Evolutionary conservation across 306 rosid genomes (phyloP).

Genomic region (Rubus idaeus): DNA sequence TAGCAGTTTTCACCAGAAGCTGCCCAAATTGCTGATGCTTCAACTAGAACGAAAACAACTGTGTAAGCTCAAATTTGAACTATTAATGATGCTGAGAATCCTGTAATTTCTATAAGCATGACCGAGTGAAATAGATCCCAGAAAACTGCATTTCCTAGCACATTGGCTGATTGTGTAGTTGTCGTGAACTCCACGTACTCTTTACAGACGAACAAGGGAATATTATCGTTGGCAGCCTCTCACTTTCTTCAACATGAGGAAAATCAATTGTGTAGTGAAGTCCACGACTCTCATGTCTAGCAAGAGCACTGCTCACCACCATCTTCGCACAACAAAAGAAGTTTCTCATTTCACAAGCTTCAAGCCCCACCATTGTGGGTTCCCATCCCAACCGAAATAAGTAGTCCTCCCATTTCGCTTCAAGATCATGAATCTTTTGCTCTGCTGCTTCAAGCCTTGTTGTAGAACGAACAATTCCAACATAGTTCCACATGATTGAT

Average conservation of each 20-base stretch:
- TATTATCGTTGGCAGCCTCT: constrained; percentile 90
- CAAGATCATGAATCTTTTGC: constrained; percentile 57
- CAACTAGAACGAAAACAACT: neutral
- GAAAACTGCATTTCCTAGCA: constrained; percentile 16
- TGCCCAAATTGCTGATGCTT: constrained; percentile 6
- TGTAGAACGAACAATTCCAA: constrained; percentile 86
- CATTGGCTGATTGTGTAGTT: constrained; percentile 67
- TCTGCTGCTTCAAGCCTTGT: constrained; percentile 70
- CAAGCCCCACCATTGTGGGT: constrained; percentile 74
- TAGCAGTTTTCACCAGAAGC: constrained; percentile 10
- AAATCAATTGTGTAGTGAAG: constrained; percentile 86
- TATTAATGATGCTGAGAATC: neutral
- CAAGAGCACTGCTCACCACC: constrained; percentile 85
- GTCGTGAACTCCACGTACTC: constrained; percentile 77
- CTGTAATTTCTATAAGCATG: neutral
- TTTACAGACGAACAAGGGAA: constrained; percentile 62
- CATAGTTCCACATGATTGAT: constrained; percentile 75
- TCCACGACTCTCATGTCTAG: constrained; percentile 92
- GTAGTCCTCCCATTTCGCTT: constrained; percentile 79
- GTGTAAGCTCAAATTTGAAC: neutral
- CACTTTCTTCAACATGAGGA: constrained; percentile 81
- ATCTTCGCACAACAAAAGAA: constrained; percentile 86
- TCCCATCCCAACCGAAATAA: constrained; percentile 75
- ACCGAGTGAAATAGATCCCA: neutral
- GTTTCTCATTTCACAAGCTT: constrained; percentile 93